Conservation (phyloP, 176 grass and related monocot species). For the Pontederia paniculata region DNA sequence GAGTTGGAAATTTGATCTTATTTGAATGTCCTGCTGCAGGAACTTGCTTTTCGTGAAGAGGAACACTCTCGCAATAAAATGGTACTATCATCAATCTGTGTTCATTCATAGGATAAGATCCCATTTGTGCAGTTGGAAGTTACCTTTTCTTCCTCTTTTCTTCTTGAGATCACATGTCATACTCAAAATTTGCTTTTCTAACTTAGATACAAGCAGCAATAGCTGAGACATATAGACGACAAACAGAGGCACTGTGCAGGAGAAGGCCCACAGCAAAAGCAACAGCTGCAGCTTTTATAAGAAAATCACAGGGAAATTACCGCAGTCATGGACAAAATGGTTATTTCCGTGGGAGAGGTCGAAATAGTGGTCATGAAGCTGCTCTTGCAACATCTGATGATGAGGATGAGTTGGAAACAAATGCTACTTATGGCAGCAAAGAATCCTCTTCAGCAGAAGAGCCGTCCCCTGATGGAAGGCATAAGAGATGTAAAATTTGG, state of each 20-base stretch:
- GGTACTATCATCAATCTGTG: slow-evolving; percentile 27
- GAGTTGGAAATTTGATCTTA: neutral
- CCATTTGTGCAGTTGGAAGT: no score
- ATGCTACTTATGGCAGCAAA: slow-evolving; percentile 42
- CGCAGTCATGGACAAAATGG: slow-evolving; percentile 20
- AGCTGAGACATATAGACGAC: slow-evolving; percentile 51
- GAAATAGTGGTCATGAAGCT: slow-evolving; percentile 24
- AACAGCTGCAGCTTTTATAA: slow-evolving; percentile 28
- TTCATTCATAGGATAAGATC: neutral
- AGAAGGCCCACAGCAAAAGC: slow-evolving; percentile 43
- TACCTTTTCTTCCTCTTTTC: neutral
- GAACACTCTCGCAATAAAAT: slow-evolving; percentile 63
- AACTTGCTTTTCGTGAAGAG: slow-evolving; percentile 71
- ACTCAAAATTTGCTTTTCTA: slow-evolving; percentile 16
- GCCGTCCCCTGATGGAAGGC: slow-evolving; percentile 44
- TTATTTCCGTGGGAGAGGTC: slow-evolving; percentile 31
- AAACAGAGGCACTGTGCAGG: slow-evolving; percentile 55
- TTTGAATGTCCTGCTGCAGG: slow-evolving; percentile 29
- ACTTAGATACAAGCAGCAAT: slow-evolving; percentile 77
- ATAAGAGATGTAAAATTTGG: slow-evolving; percentile 40
- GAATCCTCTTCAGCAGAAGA: slow-evolving; percentile 57
- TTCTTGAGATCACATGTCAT: slow-evolving; percentile 14
- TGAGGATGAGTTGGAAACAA: slow-evolving; percentile 49
- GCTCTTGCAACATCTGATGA: slow-evolving; percentile 36
- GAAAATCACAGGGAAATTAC: slow-evolving; percentile 51